These are phyloP conservation scores for Trametes punicea DNA, from an alignment of 768 basidiomycete species.

Conservation along the genomic window DNA sequence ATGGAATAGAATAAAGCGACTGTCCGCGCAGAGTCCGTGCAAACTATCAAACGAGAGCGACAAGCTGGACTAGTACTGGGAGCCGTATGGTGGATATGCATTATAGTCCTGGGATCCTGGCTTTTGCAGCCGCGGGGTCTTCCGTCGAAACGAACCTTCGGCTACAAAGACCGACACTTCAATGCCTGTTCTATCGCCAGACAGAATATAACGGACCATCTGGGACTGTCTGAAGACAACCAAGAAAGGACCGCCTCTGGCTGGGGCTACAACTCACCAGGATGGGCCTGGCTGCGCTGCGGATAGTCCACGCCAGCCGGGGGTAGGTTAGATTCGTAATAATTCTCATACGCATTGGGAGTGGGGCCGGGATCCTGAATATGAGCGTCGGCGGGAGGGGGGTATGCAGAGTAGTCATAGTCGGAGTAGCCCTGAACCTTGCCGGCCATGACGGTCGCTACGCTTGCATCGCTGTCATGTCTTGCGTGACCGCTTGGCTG, in stretches of 20 bases:
- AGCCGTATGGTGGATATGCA: constrained; percentile 6
- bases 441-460: constrained; percentile 51
- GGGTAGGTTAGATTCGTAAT: constrained; percentile 19
- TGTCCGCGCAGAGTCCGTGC: constrained; percentile 13
- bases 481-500: constrained; percentile 26
- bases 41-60: constrained; percentile 3
- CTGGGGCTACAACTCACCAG: constrained; percentile 40
- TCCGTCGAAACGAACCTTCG: constrained; percentile 42
- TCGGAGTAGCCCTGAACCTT: constrained; percentile 33
- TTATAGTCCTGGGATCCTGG: constrained; percentile 23
- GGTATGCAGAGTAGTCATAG: constrained; percentile 24
- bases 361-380: constrained; percentile 40
- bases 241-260: constrained; percentile 9
- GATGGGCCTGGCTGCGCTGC: constrained; percentile 40
- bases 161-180: constrained; percentile 29
- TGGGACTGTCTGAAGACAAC: constrained; percentile 27
- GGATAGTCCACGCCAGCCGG: constrained; percentile 35
- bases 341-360: constrained; percentile 31
- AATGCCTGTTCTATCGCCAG: background rate
- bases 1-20: background rate
- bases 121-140: constrained; percentile 36
- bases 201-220: constrained; percentile 27
- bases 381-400: constrained; percentile 32
- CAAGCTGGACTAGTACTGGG: constrained; percentile 6
- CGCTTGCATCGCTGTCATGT: constrained; percentile 54